Evolutionary conservation across 2,329 filamentous ascomycete genomes (phyloP), one percentile per base, ranked within the genome.

Genomic region (Colletotrichum plurivorum): DNA sequence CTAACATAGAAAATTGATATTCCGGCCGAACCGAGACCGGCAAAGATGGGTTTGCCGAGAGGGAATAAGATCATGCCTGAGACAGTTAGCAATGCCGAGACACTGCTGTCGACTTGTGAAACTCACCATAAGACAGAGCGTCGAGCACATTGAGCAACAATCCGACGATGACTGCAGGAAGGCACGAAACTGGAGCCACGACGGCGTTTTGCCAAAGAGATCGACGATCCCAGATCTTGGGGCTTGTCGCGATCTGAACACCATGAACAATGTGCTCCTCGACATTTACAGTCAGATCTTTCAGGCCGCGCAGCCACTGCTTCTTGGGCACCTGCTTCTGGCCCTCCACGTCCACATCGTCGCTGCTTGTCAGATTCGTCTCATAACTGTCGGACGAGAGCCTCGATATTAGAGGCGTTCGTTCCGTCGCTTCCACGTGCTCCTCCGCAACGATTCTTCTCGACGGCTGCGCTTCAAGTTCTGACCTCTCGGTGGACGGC

Each of bases 1-100:
- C 95, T 98, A 73, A 99, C 93, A 79, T 98, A 99, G 83, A 98
- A 99, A 81, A 99, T 98, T 0, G 96, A 97, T 64, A 99, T 97
- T 25, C 96, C 96, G 65, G 97, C 95, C 0, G 95, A 92, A 2
- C 95, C 96, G 7, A 98, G 89, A 71, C 92, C 88, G 31, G 92
- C 89, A 78, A 99, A 99, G 20, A 97, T 88, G 8, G 93, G 90
- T 71, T 93, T 92, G 7, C 95, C 95, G 0, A 99, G 86, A 0
- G 96, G 96, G 73, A 99, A 99, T 13, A 99, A 83, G 75, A 98
- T 97, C 93, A 97, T 96, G 74, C 93, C 90, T 91, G 49, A 15
- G 43, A 16, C 13, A 20, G 39, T 55, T 31, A 70, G 25, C 70
- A 73, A 69, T 76, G 68, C 46, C 57, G 20, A 22, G 5, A 53